These are phyloP conservation scores for Saccharomycopsis schoenii DNA, from an alignment of 805 yeast species.

Conservation along the genomic window DNA sequence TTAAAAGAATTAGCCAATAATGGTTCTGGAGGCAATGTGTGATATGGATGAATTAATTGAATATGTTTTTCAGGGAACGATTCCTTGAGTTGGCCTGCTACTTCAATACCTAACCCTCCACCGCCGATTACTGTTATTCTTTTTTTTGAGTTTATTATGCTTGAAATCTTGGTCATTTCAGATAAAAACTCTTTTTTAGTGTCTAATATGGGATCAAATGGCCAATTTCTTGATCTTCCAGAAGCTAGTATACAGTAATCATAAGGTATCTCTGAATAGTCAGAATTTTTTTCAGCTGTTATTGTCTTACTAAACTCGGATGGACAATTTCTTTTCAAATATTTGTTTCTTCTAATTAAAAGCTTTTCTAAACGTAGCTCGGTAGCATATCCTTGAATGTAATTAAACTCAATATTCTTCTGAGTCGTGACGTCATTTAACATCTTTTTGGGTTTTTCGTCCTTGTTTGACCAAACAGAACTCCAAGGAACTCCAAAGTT, in stretches of 20 bases:
- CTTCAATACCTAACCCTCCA: conserved; percentile 44
- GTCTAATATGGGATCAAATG: conserved; percentile 40
- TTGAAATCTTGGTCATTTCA: conserved; percentile 35
- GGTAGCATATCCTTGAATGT: conserved; percentile 14
- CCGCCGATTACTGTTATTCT: conserved; percentile 40
- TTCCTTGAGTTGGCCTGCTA: conserved; percentile 37
- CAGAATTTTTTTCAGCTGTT: background rate
- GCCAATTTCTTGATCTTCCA: conserved; percentile 45
- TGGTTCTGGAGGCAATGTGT: conserved; percentile 32
- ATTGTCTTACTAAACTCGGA: conserved; percentile 11
- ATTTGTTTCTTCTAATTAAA: conserved; percentile 27
- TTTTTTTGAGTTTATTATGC: conserved; percentile 22
- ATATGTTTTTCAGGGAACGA: conserved; percentile 30
- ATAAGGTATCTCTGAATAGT: conserved; percentile 21
- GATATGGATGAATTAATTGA: conserved; percentile 33
- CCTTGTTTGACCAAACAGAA: background rate
- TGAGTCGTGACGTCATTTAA: conserved; percentile 20
- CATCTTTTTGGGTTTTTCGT: conserved; percentile 14
- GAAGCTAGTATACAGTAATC: conserved; percentile 40
- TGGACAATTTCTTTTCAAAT: conserved; percentile 3
- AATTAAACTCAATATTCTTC: conserved; percentile 10
- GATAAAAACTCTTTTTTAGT: conserved; percentile 28
- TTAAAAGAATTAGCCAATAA: conserved; percentile 21
- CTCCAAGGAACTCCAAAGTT: conserved; percentile 23
- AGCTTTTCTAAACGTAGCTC: conserved; percentile 23